A percentile compares a stretch with the other conserved stretches of the same genome.
Evolutionary conservation across 495 filamentous ascomycete genomes (phyloP).

Genomic region (Penicillium flavigenum): DNA sequence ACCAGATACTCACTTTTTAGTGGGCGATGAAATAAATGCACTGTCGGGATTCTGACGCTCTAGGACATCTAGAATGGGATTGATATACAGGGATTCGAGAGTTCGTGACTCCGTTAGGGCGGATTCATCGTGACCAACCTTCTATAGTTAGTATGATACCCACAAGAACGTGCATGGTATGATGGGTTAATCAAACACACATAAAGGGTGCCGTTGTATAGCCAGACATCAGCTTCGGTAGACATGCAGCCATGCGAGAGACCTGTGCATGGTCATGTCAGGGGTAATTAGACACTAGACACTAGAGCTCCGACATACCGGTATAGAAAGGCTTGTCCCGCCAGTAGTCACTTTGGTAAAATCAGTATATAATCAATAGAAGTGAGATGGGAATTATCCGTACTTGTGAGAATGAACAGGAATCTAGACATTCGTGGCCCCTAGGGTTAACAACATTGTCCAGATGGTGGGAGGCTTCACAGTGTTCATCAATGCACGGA

Average conservation of each 20-base stretch:
- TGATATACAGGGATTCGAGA: constrained; percentile 55
- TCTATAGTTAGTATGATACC: not conserved
- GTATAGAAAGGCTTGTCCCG: constrained; percentile 51
- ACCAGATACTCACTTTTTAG: constrained; percentile 36
- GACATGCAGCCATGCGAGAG: constrained; percentile 61
- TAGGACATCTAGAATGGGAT: constrained; percentile 55
- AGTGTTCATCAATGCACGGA: not conserved
- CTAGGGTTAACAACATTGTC: constrained; percentile 4
- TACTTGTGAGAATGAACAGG: constrained; percentile 50
- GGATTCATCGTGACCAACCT: constrained; percentile 57
- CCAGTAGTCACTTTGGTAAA: constrained; percentile 43
- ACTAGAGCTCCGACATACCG: constrained; percentile 25
- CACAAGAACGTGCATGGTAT: not conserved
- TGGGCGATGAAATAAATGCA: constrained; percentile 37
- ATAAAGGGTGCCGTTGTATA: constrained; percentile 65
- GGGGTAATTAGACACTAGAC: not conserved
- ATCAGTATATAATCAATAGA: constrained; percentile 9
- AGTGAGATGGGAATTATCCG: constrained; percentile 2
- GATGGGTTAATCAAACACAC: constrained; percentile 24
- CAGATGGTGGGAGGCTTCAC: not conserved
- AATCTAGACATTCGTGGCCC: constrained; percentile 34
- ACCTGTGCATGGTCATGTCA: constrained; percentile 20
- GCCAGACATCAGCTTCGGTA: constrained; percentile 89
- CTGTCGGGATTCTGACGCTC: constrained; percentile 48
- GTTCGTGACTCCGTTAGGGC: constrained; percentile 52